Conservation (phyloP, 495 filamentous ascomycete species). For the Talaromyces thailandensis region DNA sequence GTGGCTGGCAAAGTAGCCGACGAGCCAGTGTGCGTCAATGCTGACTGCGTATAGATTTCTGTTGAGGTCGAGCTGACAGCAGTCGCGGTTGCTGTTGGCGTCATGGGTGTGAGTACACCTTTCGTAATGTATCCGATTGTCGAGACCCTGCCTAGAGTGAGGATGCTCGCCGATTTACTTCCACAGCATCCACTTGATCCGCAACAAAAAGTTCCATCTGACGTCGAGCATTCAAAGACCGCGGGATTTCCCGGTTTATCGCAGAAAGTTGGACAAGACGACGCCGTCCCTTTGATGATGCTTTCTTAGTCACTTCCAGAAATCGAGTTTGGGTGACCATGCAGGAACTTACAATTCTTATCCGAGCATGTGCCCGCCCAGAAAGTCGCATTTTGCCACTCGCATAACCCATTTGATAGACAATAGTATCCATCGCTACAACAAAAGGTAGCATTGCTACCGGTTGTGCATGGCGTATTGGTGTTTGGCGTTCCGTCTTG, state of each 20-base stretch:
- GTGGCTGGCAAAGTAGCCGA: background rate
- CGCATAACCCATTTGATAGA: background rate
- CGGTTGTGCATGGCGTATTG: background rate
- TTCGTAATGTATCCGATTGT: background rate
- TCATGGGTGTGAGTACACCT: background rate
- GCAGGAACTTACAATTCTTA: background rate
- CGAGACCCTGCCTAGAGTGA: background rate
- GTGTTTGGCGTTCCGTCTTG: background rate
- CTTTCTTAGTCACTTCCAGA: background rate
- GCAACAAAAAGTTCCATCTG: background rate
- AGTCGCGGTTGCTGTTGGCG: background rate
- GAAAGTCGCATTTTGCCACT: background rate
- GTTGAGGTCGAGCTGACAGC: background rate
- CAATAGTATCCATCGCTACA: background rate
- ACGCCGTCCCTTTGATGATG: background rate
- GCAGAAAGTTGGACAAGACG: background rate
- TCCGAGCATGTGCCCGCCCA: background rate
- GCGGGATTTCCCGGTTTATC: background rate
- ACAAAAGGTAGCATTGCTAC: background rate
- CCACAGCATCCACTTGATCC: background rate
- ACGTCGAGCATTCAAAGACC: background rate
- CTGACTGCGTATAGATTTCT: background rate
- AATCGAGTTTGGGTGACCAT: background rate
- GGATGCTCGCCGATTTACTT: background rate
- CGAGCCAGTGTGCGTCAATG: background rate